These are phyloP conservation scores for Suillus cothurnatus DNA, from an alignment of 768 basidiomycete genomes.

Conservation along the genomic window DNA sequence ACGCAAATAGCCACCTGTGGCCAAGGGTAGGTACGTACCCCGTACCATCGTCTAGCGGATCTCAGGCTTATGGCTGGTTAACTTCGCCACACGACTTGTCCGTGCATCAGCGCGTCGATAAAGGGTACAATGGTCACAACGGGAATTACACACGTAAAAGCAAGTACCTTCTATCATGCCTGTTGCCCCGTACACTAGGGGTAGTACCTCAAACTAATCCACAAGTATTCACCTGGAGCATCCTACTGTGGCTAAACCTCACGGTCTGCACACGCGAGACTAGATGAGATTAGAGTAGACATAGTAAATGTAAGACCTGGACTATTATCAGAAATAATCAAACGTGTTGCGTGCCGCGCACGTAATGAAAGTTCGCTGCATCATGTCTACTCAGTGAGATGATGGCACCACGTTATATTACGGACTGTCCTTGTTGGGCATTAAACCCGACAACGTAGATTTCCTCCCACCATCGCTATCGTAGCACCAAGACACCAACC, in stretches of 20 bases:
- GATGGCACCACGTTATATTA: not conserved
- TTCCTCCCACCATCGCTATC: slow-evolving; percentile 68
- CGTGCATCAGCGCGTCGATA: too few relatives aligned
- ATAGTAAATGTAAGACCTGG: not conserved
- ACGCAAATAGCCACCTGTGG: too few relatives aligned
- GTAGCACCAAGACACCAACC: slow-evolving; percentile 93
- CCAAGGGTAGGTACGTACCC: too few relatives aligned
- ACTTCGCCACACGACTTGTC: too few relatives aligned
- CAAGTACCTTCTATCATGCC: not conserved
- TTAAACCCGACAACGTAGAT: slow-evolving; percentile 53
- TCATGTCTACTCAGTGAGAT: not conserved
- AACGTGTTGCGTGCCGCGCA: not conserved
- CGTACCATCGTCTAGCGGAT: too few relatives aligned
- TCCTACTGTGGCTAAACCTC: not conserved
- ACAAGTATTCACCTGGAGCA: not conserved
- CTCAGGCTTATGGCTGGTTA: too few relatives aligned
- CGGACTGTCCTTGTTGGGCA: not conserved
- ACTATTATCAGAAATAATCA: not conserved
- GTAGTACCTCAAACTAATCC: not conserved
- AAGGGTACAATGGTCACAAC: not conserved
- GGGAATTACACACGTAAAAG: not conserved
- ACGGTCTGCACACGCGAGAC: not conserved
- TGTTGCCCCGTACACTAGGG: not conserved
- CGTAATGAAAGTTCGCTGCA: not conserved
- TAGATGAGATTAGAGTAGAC: not conserved